Conservation (phyloP, 192 early-diverging fungal species). For the Entomortierella chlamydospora region DNA sequence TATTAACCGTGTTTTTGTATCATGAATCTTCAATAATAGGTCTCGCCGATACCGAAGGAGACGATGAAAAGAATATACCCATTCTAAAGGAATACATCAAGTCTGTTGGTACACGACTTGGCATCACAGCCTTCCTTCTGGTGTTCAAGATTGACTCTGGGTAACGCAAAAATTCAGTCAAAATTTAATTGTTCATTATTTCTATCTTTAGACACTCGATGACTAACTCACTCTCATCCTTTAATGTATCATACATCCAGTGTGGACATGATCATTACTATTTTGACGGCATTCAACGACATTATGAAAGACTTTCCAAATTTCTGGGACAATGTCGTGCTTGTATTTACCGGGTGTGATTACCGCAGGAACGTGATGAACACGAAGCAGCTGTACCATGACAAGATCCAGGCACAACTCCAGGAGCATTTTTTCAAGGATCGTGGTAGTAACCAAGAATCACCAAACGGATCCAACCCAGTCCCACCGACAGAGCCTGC, state of each 20-base stretch:
- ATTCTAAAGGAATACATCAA: constrained; percentile 51
- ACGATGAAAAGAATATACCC: constrained; percentile 56
- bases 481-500: neutral
- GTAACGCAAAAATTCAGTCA: too few species aligned
- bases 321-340: constrained; percentile 49
- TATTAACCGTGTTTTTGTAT: neutral
- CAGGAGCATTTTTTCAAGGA: constrained; percentile 39
- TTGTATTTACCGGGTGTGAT: constrained; percentile 53
- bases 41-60: constrained; percentile 51
- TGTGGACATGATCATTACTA: constrained; percentile 51
- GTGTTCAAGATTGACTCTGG: constrained; percentile 55
- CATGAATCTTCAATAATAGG: constrained; percentile 4
- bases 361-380: constrained; percentile 49
- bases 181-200: too few species aligned
- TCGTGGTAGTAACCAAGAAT: neutral
- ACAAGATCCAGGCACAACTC: constrained; percentile 44
- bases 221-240: too few species aligned
- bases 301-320: constrained; percentile 53
- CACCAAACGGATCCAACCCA: neutral
- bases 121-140: constrained; percentile 42
- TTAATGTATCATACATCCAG: constrained; percentile 4
- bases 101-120: constrained; percentile 40
- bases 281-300: constrained; percentile 39
- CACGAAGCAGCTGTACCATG: constrained; percentile 48
- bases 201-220: too few species aligned